These are phyloP conservation scores for Hirsutella thompsonii DNA, from an alignment of 2,329 filamentous ascomycete species.

Conservation along the genomic window DNA sequence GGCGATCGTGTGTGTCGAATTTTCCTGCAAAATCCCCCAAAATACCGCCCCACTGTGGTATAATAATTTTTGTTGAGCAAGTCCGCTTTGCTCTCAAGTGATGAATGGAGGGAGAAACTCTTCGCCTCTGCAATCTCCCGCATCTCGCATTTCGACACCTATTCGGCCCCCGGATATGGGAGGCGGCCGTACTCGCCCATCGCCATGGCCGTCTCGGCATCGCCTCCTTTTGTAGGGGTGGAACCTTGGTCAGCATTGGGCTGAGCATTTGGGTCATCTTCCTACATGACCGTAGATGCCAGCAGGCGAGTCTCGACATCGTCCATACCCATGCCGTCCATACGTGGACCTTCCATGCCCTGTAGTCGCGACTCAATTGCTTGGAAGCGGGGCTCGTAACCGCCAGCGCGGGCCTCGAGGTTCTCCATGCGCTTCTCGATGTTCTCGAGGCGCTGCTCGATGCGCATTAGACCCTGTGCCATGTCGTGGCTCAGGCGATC, in stretches of 20 bases:
- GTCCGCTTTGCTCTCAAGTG: not conserved
- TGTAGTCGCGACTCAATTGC: slow-evolving; percentile 28
- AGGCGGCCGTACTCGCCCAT: too few species aligned
- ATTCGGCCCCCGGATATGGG: too few species aligned
- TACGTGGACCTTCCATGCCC: slow-evolving; percentile 26
- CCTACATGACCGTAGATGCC: slow-evolving; percentile 30
- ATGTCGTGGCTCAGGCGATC: slow-evolving; percentile 46
- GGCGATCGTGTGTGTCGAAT: not conserved
- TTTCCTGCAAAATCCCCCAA: not conserved
- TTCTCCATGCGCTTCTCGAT: slow-evolving; percentile 43
- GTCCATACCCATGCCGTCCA: slow-evolving; percentile 30
- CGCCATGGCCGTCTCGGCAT: too few species aligned
- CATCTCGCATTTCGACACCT: too few species aligned
- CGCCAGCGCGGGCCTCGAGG: slow-evolving; percentile 31
- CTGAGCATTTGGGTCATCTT: slow-evolving; percentile 2
- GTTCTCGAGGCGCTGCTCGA: slow-evolving; percentile 35
- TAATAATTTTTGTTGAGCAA: not conserved
- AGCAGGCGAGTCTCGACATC: slow-evolving; percentile 30
- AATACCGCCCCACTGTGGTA: slow-evolving; percentile 2
- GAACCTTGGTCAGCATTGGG: not conserved
- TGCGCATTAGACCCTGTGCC: slow-evolving; percentile 35
- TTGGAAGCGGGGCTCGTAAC: slow-evolving; percentile 31
- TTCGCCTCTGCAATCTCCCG: not conserved
- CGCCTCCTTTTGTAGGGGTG: too few species aligned
- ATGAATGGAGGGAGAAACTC: not conserved